Evolutionary conservation across 805 yeast genomes (phyloP).

Genomic region (Yarrowia sp.): DNA sequence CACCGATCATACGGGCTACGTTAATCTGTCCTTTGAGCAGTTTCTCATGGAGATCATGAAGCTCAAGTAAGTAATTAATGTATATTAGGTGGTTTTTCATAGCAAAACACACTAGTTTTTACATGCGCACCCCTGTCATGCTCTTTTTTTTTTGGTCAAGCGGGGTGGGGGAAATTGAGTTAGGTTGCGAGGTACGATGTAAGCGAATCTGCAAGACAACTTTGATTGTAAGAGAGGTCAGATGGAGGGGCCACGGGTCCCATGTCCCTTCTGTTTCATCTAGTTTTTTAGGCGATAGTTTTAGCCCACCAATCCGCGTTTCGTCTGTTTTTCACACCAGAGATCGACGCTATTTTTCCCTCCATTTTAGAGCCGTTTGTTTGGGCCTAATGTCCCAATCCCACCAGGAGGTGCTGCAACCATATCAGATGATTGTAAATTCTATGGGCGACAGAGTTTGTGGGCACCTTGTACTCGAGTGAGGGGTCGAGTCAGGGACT

Average conservation of each 20-base stretch:
- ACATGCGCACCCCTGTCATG: conserved; percentile 3
- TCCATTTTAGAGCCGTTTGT: not conserved
- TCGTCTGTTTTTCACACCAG: not conserved
- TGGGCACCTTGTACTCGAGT: not conserved
- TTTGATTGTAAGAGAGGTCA: conserved; percentile 1
- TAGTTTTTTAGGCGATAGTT: no score
- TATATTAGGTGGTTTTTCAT: not conserved
- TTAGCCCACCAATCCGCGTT: no score
- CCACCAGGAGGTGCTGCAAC: not conserved
- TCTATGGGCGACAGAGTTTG: not conserved
- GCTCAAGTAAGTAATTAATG: conserved; percentile 5
- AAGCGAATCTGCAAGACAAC: conserved; percentile 22
- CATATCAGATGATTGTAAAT: conserved; percentile 11
- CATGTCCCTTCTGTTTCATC: no score
- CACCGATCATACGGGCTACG: conserved; percentile 62
- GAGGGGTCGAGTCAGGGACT: not conserved
- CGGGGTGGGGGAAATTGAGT: conserved; percentile 19
- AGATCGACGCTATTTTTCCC: not conserved
- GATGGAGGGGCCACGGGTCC: no score
- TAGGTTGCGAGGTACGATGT: conserved; percentile 25
- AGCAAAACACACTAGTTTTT: no score
- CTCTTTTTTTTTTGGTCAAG: not conserved
- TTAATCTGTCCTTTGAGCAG: conserved; percentile 42
- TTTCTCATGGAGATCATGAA: conserved; percentile 39
- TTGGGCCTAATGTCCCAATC: conserved; percentile 4